Percentiles rank a stretch among this genome's conserved stretches.
Conservation (phyloP, 805 yeast species). For the Lipomyces orientalis region DNA sequence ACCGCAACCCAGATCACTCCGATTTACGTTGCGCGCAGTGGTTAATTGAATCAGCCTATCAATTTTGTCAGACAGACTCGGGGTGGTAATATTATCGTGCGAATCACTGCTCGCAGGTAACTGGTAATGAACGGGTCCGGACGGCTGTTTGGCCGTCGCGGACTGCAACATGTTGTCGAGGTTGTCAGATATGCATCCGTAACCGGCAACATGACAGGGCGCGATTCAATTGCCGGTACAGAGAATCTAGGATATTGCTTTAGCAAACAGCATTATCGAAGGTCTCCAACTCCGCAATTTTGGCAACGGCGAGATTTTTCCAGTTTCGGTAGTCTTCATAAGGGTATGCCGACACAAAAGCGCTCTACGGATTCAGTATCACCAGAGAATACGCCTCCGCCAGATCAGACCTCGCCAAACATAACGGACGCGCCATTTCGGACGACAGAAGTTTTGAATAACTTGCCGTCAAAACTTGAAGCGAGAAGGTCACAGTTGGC, state of each 20-base stretch:
- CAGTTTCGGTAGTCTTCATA: neutral
- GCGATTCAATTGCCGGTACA: neutral
- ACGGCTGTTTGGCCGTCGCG: neutral
- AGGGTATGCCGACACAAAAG: neutral
- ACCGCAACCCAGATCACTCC: neutral
- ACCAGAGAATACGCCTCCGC: neutral
- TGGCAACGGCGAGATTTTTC: neutral
- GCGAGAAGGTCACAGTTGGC: slow-evolving; percentile 40
- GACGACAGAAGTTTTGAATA: slow-evolving; percentile 12
- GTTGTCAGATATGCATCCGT: neutral
- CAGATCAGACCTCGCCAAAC: neutral
- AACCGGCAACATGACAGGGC: neutral
- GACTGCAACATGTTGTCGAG: neutral
- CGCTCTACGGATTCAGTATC: neutral
- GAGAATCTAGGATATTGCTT: neutral
- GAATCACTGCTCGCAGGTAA: neutral
- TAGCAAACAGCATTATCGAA: neutral
- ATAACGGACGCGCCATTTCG: neutral
- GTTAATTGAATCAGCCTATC: neutral
- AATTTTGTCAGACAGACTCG: neutral
- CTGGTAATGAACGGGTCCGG: neutral
- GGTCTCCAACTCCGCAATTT: neutral
- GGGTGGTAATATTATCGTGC: neutral
- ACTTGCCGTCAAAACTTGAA: slow-evolving; percentile 43
- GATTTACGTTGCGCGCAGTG: no score